Evolutionary conservation across 2,329 filamentous ascomycete species (phyloP).

Genomic region (Pseudocercospora cruenta): DNA sequence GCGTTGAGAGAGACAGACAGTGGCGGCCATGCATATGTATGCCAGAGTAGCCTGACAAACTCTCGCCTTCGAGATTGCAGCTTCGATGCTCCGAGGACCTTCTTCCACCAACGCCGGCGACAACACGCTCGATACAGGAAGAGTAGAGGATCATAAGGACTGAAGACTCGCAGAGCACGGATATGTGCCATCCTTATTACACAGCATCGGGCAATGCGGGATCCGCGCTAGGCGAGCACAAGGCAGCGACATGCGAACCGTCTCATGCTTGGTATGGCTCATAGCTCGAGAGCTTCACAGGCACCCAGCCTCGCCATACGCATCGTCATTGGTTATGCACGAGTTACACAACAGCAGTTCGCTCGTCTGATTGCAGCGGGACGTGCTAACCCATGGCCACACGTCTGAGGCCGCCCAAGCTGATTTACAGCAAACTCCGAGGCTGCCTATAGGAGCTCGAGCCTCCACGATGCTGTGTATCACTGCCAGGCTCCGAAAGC

Average conservation of each 20-base stretch:
- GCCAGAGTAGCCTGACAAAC: too few relatives aligned
- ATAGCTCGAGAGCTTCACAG: constrained; percentile 7
- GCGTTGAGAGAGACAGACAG: too few relatives aligned
- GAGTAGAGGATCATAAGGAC: not conserved
- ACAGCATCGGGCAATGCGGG: not conserved
- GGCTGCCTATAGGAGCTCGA: constrained; percentile 14
- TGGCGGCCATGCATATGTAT: too few relatives aligned
- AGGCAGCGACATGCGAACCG: not conserved
- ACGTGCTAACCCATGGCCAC: not conserved
- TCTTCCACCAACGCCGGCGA: not conserved
- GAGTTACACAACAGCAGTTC: constrained; percentile 11
- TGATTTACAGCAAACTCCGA: constrained; percentile 12
- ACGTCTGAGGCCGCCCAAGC: constrained; percentile 14
- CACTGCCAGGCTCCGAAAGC: not conserved
- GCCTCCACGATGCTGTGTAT: constrained; percentile 8
- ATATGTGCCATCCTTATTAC: not conserved
- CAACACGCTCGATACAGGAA: not conserved
- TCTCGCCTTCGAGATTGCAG: not conserved
- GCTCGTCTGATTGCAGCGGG: constrained; percentile 4
- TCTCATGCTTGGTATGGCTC: constrained; percentile 9
- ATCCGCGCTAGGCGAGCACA: not conserved
- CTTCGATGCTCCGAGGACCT: not conserved
- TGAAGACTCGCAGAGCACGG: not conserved
- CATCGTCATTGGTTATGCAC: not conserved
- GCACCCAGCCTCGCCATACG: not conserved